Conservation (phyloP, 2,329 filamentous ascomycete species). For the Paraphaeosphaeria minitans region DNA sequence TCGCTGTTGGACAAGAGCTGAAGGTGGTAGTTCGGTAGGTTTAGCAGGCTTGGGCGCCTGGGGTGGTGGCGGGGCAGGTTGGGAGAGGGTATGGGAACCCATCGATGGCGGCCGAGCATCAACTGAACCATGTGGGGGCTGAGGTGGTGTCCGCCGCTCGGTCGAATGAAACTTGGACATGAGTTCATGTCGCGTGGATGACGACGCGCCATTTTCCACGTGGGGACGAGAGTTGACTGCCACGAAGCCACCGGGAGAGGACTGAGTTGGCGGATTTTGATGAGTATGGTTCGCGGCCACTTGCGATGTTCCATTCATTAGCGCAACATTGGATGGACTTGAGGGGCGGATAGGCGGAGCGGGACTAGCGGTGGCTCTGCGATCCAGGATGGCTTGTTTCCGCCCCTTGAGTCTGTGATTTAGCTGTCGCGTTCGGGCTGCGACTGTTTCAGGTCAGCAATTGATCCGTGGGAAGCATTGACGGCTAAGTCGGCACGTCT, state of each 20-base stretch:
- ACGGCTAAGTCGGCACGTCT: slow-evolving; percentile 3
- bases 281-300: slow-evolving; percentile 38
- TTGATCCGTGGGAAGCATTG: background rate
- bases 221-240: slow-evolving; percentile 62
- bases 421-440: slow-evolving; percentile 74
- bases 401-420: slow-evolving; percentile 80
- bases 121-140: slow-evolving; percentile 28
- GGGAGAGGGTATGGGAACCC: slow-evolving; percentile 28
- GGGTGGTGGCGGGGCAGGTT: slow-evolving; percentile 32
- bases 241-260: slow-evolving; percentile 60
- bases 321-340: slow-evolving; percentile 49
- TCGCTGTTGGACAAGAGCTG: slow-evolving; percentile 20
- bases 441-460: slow-evolving; percentile 53
- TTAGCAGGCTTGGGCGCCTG: slow-evolving; percentile 38
- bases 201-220: slow-evolving; percentile 58
- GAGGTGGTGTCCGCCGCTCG: slow-evolving; percentile 51
- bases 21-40: slow-evolving; percentile 22
- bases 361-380: slow-evolving; percentile 59
- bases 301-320: slow-evolving; percentile 46
- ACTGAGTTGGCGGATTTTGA: slow-evolving; percentile 27
- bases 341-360: slow-evolving; percentile 40
- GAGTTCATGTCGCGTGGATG: slow-evolving; percentile 63
- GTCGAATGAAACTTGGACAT: slow-evolving; percentile 66
- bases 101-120: slow-evolving; percentile 38
- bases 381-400: slow-evolving; percentile 71